Evolutionary conservation across 2,329 filamentous ascomycete genomes (phyloP).

Genomic region (Pyricularia pennisetigena): DNA sequence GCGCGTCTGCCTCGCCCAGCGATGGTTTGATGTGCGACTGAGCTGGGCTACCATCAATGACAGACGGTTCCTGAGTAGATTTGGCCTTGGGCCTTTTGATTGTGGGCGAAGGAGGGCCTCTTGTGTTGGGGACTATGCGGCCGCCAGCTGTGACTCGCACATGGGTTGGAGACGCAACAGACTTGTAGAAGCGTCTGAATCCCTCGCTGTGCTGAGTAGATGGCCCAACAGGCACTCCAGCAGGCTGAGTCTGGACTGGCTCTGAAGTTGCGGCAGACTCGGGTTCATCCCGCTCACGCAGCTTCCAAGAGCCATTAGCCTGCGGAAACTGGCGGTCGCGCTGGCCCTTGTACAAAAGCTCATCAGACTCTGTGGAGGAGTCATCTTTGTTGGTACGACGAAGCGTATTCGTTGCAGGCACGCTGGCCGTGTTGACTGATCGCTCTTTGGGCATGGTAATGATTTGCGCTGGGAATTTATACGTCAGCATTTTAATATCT

Average conservation of each 20-base stretch:
- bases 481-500: not conserved
- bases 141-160: conserved; percentile 59
- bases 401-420: not conserved
- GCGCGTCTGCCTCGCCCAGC: conserved; percentile 1
- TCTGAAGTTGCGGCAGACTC: conserved; percentile 22
- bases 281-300: conserved; percentile 32
- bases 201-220: conserved; percentile 50
- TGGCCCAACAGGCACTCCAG: conserved; percentile 42
- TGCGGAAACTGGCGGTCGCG: conserved; percentile 13
- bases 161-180: conserved; percentile 57
- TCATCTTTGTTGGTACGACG: conserved; percentile 18
- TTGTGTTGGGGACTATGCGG: conserved; percentile 56
- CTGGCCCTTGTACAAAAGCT: conserved; percentile 18
- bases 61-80: conserved; percentile 13
- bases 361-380: conserved; percentile 23
- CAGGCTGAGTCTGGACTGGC: conserved; percentile 26
- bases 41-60: conserved; percentile 9
- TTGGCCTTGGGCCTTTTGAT: conserved; percentile 38
- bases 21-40: conserved; percentile 7
- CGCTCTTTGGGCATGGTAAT: not conserved
- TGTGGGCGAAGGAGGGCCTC: conserved; percentile 41
- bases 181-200: conserved; percentile 59
- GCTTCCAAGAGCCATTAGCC: conserved; percentile 26
- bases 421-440: not conserved
- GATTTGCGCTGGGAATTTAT: not conserved